Evolutionary conservation across 2,329 filamentous ascomycete species (phyloP).

Genomic region (Nothophaeocryptopus gaeumannii): DNA sequence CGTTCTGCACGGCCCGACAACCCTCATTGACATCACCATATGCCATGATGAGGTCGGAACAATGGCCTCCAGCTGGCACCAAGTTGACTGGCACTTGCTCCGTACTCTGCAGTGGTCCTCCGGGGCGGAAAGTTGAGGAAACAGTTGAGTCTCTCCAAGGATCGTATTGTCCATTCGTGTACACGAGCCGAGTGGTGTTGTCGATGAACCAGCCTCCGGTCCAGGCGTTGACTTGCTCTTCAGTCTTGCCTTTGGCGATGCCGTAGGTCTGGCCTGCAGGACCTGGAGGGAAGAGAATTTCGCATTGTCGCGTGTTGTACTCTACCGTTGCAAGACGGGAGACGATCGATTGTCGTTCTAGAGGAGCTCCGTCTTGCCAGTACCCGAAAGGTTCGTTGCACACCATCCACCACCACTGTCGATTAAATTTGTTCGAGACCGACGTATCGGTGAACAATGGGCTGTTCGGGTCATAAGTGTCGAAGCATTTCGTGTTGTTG

Average conservation of each 20-base stretch:
- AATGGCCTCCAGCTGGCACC: slow-evolving; percentile 55
- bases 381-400: slow-evolving; percentile 62
- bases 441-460: slow-evolving; percentile 51
- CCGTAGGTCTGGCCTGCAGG: slow-evolving; percentile 51
- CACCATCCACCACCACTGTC: slow-evolving; percentile 60
- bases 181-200: slow-evolving; percentile 50
- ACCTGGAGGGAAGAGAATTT: slow-evolving; percentile 52
- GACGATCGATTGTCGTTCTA: slow-evolving; percentile 45
- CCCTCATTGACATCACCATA: slow-evolving; percentile 50
- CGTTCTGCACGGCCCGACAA: slow-evolving; percentile 49
- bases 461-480: slow-evolving; percentile 52
- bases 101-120: slow-evolving; percentile 51
- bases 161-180: slow-evolving; percentile 58
- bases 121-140: slow-evolving; percentile 44
- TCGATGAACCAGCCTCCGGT: slow-evolving; percentile 57
- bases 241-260: slow-evolving; percentile 48
- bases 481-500: slow-evolving; percentile 50
- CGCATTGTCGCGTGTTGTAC: slow-evolving; percentile 58
- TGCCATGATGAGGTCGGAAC: slow-evolving; percentile 50
- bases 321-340: slow-evolving; percentile 51
- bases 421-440: slow-evolving; percentile 46
- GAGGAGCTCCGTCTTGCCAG: slow-evolving; percentile 56
- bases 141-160: slow-evolving; percentile 58
- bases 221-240: slow-evolving; percentile 49
- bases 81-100: slow-evolving; percentile 50